These are phyloP conservation scores for Umbilicaria muhlenbergii DNA, from an alignment of 495 filamentous ascomycete genomes.

Conservation along the genomic window DNA sequence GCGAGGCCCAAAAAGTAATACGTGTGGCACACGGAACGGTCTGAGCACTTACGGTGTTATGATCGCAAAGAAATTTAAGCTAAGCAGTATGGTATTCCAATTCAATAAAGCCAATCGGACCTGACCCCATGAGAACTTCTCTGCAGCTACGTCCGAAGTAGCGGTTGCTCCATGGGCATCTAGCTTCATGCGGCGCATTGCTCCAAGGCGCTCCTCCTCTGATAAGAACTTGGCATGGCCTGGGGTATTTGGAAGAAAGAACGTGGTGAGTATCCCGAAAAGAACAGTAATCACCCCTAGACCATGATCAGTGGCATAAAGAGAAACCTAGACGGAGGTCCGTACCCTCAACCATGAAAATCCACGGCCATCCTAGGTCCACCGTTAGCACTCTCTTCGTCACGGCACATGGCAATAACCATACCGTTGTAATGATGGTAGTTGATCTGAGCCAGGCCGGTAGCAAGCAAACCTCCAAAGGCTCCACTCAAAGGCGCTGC, in stretches of 20 bases:
- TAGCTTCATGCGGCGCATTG: constrained; percentile 22
- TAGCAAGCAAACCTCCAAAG: constrained; percentile 47
- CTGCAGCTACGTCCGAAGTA: constrained; percentile 21
- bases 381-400: neutral
- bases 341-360: constrained; percentile 19
- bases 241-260: constrained; percentile 31
- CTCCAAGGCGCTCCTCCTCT: constrained; percentile 19
- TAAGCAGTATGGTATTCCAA: constrained; percentile 19
- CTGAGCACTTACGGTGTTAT: constrained; percentile 8
- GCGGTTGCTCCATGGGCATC: constrained; percentile 26
- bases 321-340: constrained; percentile 1
- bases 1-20: too few species aligned
- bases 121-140: constrained; percentile 27
- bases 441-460: constrained; percentile 27
- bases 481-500: constrained; percentile 46
- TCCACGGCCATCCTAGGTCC: constrained; percentile 23
- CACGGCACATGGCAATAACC: neutral
- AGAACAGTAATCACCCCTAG: constrained; percentile 27
- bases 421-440: constrained; percentile 23
- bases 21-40: neutral
- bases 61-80: constrained; percentile 9
- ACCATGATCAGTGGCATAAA: constrained; percentile 12
- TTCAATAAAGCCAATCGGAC: constrained; percentile 25
- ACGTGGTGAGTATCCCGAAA: constrained; percentile 24
- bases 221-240: constrained; percentile 23